These are phyloP conservation scores for Pichia exigua DNA, from an alignment of 805 yeast species.

Conservation along the genomic window DNA sequence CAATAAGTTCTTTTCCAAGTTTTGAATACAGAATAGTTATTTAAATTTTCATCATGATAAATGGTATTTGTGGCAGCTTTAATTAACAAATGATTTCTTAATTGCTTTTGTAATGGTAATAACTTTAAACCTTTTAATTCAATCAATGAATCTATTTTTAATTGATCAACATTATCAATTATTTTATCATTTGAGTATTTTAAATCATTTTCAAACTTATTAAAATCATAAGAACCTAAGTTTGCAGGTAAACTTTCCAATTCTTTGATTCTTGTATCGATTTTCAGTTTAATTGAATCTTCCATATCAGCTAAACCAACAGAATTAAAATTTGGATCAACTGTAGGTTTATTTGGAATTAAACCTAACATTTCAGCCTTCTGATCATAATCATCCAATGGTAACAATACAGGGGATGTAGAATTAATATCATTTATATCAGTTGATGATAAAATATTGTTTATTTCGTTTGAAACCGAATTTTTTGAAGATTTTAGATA, in stretches of 20 bases:
- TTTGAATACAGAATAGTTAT: slow-evolving; percentile 46
- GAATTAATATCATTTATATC: background rate
- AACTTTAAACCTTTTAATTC: slow-evolving; percentile 64
- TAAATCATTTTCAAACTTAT: slow-evolving; percentile 26
- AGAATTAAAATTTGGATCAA: slow-evolving; percentile 31
- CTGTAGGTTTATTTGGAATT: slow-evolving; percentile 19
- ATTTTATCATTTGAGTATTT: slow-evolving; percentile 35
- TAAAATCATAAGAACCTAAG: slow-evolving; percentile 49
- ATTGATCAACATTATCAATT: slow-evolving; percentile 41
- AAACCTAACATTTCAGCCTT: slow-evolving; percentile 38
- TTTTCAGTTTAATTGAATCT: slow-evolving; percentile 42
- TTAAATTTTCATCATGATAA: slow-evolving; percentile 42
- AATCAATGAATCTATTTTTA: slow-evolving; percentile 58
- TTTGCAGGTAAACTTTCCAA: slow-evolving; percentile 64
- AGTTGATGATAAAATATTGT: background rate
- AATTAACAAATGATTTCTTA: slow-evolving; percentile 52
- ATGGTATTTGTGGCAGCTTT: slow-evolving; percentile 35
- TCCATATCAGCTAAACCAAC: slow-evolving; percentile 49
- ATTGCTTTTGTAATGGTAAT: slow-evolving; percentile 59
- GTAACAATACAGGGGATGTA: slow-evolving; percentile 9
- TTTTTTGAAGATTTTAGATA: slow-evolving; percentile 19
- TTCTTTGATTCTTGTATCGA: slow-evolving; percentile 50
- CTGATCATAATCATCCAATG: slow-evolving; percentile 25
- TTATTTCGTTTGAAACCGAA: background rate
- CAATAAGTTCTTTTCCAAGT: slow-evolving; percentile 66